Evolutionary conservation across 805 yeast genomes (phyloP).

Genomic region (Tetrapisispora iriomotensis): DNA sequence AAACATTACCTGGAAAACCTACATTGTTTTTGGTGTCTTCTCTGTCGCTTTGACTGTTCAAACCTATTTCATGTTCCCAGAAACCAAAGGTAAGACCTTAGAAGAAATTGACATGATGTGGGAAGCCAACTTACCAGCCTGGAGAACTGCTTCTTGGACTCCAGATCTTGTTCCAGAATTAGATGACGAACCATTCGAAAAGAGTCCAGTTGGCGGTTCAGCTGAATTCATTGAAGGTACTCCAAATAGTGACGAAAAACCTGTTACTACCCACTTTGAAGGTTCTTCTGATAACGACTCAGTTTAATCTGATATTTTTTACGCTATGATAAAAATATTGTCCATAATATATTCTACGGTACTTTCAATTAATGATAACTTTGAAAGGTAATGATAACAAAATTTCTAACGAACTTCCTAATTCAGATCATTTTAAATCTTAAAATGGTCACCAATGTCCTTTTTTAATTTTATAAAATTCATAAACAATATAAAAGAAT

Average conservation of each 20-base stretch:
- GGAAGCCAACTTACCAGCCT: slow-evolving; percentile 2
- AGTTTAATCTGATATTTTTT: neutral
- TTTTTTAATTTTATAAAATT: neutral
- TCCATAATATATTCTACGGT: too few species aligned
- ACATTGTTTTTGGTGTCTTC: slow-evolving; percentile 45
- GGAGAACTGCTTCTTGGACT: slow-evolving; percentile 2
- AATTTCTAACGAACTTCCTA: neutral
- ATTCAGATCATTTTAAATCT: neutral
- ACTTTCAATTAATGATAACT: too few species aligned
- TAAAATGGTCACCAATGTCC: neutral
- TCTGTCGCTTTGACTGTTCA: slow-evolving; percentile 32
- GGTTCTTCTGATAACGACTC: slow-evolving; percentile 1
- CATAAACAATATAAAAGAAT: too few species aligned
- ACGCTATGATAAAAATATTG: neutral
- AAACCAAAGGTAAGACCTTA: slow-evolving; percentile 64
- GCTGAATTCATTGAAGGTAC: neutral
- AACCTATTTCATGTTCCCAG: slow-evolving; percentile 62
- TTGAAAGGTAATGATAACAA: neutral
- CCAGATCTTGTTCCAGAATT: neutral
- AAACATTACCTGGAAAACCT: slow-evolving; percentile 48
- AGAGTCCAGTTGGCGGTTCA: neutral
- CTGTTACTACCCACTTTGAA: neutral
- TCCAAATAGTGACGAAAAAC: neutral
- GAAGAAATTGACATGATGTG: slow-evolving; percentile 54
- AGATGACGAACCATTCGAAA: neutral